A percentile compares a stretch with the other conserved stretches of the same genome.
Conservation (phyloP, 2,329 filamentous ascomycete species). For the Fusarium marasasianum region DNA sequence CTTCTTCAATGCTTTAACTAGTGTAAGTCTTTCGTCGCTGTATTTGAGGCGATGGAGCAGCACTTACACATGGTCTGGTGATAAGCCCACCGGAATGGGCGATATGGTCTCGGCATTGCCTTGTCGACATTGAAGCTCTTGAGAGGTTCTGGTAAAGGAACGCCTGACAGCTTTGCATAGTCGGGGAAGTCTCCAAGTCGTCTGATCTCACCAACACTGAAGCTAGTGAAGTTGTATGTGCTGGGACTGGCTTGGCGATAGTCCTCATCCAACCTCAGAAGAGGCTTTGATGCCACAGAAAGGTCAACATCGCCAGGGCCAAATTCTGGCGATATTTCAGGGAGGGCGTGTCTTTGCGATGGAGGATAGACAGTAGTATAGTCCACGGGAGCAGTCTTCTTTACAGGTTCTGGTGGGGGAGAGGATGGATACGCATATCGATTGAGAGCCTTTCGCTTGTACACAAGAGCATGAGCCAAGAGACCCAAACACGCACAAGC, state of each 20-base stretch:
- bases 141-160: slow-evolving; percentile 74
- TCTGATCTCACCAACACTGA: slow-evolving; percentile 75
- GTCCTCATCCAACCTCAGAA: slow-evolving; percentile 48
- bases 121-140: slow-evolving; percentile 72
- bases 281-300: slow-evolving; percentile 21
- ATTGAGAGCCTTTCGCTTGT: slow-evolving; percentile 31
- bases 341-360: slow-evolving; percentile 32
- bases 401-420: slow-evolving; percentile 26
- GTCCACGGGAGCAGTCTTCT: slow-evolving; percentile 24
- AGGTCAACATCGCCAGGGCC: slow-evolving; percentile 8
- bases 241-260: slow-evolving; percentile 45
- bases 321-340: slow-evolving; percentile 6
- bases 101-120: slow-evolving; percentile 77
- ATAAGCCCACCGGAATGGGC: slow-evolving; percentile 85
- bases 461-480: slow-evolving; percentile 23
- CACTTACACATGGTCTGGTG: slow-evolving; percentile 87
- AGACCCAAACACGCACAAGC: slow-evolving; percentile 23
- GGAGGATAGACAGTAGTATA: slow-evolving; percentile 44
- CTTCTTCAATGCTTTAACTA: slow-evolving; percentile 72
- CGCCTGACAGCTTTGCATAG: slow-evolving; percentile 78
- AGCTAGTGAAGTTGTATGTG: slow-evolving; percentile 72
- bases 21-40: slow-evolving; percentile 43
- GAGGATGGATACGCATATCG: slow-evolving; percentile 15
- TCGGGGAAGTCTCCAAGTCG: slow-evolving; percentile 81
- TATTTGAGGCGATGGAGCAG: too few relatives aligned